Evolutionary conservation across 441 rosid genomes (phyloP), one percentile per base, ranked within the genome.

Genomic region (Erodium trifolium): DNA sequence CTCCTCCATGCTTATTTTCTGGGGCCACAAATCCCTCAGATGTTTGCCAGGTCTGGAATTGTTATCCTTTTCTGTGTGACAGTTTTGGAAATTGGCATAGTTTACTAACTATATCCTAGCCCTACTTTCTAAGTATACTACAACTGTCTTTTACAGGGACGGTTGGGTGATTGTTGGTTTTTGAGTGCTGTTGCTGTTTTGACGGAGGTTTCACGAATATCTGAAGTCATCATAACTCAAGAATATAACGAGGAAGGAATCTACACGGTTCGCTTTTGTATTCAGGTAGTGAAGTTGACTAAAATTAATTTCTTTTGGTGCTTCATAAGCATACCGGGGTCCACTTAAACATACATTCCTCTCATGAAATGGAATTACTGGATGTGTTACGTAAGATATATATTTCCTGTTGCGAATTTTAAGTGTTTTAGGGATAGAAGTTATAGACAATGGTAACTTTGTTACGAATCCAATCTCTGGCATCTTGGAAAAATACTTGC

Each of bases 231-330:
- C 76, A 96, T 93, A 65, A 93, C 99, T 73, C 97, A 92, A 55
- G 94, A 93, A 60, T 96, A 88, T 80, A 96, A 93, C n/a, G 98
- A 91, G 79, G 99, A 96, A 85, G 99, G 99, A 79, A 87, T 96
- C 78, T 96, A 96, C 84, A 96, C 99, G 27, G 97, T 93, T 75
- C 98, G 99, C 71, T 96, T 96, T 77, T 96, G 99, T 78, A 93
- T 96, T 79, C 99, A 96, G 98, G 99, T 96, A 83, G 72, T 16
- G 68, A 67, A 62, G 47, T 51, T 77, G 62, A 41, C 68, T 39
- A 35, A 5, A n/a, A 31, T 65, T 63, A 31, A 67, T 23, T 31
- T 23, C 60, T 11, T 12, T 17, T 49, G 45, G 60, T 23, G 9
- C 19, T 49, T 16, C 57, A 37, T 37, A 6, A 23, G 27, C 43